A percentile compares a stretch with the other conserved stretches of the same genome.
These are phyloP conservation scores for Xylaria sp. DNA, from an alignment of 2,329 filamentous ascomycete genomes.

Conservation along the genomic window DNA sequence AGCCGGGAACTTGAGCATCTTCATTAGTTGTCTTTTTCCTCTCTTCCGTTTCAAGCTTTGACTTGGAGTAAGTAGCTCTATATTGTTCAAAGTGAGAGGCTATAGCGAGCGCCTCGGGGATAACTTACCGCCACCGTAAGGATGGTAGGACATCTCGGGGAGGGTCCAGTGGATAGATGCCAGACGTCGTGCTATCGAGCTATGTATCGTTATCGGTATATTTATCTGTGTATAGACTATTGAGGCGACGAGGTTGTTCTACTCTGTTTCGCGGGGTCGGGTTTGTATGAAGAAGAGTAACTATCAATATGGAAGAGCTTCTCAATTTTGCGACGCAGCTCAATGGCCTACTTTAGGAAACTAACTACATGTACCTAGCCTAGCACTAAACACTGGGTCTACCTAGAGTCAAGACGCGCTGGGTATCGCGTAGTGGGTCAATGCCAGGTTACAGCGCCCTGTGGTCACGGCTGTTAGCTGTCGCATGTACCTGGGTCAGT, in stretches of 20 bases:
- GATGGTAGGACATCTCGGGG: constrained; percentile 62
- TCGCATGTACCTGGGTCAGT: no score
- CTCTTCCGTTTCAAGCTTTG: neutral
- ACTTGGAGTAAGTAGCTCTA: neutral
- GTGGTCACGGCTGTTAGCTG: no score
- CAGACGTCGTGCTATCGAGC: neutral
- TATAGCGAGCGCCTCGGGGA: neutral
- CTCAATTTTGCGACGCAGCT: constrained; percentile 28
- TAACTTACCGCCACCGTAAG: constrained; percentile 53
- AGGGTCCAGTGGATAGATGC: neutral
- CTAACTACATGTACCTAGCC: no score
- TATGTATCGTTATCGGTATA: neutral
- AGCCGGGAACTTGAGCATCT: constrained; percentile 58
- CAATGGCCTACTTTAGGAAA: neutral
- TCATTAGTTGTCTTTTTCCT: constrained; percentile 28
- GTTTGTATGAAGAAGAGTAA: neutral
- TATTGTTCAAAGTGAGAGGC: neutral
- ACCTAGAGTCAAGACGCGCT: neutral
- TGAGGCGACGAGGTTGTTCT: neutral
- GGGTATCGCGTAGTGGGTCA: neutral
- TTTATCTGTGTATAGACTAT: neutral
- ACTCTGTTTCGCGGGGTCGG: neutral
- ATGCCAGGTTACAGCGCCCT: no score
- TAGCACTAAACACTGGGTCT: constrained; percentile 5
- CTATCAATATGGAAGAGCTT: constrained; percentile 14